Evolutionary conservation across 441 rosid genomes (phyloP).

Genomic region (Populus hybrid): DNA sequence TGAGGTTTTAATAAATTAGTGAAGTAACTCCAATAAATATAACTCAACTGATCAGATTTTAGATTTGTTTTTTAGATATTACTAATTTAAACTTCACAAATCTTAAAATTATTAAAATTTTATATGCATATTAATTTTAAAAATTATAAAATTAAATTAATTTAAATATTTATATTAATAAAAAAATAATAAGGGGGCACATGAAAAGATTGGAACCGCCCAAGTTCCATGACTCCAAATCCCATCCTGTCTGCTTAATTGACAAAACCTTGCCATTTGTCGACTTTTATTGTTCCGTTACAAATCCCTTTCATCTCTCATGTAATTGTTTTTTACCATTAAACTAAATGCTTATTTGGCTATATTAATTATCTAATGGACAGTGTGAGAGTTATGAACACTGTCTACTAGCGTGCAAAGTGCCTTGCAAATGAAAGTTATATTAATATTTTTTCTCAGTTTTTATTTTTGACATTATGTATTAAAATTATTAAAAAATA

Average conservation of each 20-base stretch:
- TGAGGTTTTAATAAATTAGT: neutral
- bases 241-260: neutral
- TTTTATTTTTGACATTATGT: too few species aligned
- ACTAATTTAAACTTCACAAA: too few species aligned
- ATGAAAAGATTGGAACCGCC: neutral
- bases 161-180: too few species aligned
- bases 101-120: too few species aligned
- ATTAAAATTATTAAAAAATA: too few species aligned
- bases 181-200: neutral
- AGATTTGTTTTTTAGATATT: too few species aligned
- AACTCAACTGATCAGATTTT: too few species aligned
- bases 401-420: too few species aligned
- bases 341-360: neutral
- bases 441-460: too few species aligned
- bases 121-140: too few species aligned
- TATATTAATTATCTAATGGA: neutral
- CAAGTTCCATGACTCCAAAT: neutral
- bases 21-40: neutral
- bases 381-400: neutral
- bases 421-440: too few species aligned
- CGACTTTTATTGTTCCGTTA: neutral
- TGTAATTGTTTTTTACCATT: neutral
- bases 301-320: neutral
- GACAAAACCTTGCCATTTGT: neutral
- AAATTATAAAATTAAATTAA: too few species aligned